Evolutionary conservation across 176 grass and related monocot species (phyloP).

Genomic region (Triticum timopheevii): DNA sequence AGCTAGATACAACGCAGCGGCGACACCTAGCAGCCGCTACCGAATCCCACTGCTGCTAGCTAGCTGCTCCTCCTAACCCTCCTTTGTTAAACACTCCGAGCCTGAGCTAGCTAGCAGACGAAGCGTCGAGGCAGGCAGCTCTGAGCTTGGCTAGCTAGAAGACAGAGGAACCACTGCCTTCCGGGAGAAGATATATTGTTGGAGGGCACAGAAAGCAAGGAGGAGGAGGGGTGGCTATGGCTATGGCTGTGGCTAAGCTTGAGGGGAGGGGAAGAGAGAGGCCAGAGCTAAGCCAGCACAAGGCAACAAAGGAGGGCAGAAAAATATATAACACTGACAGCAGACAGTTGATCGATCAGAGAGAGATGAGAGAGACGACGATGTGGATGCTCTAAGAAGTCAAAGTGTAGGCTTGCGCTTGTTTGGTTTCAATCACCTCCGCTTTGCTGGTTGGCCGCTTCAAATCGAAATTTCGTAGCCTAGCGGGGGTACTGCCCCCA

Average conservation of each 20-base stretch:
- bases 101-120: constrained; percentile 7
- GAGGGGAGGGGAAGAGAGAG: not conserved
- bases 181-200: constrained; percentile 13
- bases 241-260: not conserved
- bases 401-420: constrained; percentile 52
- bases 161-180: constrained; percentile 47
- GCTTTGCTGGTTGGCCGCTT: constrained; percentile 45
- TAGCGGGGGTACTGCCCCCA: constrained; percentile 3
- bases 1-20: not conserved
- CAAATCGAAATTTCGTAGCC: constrained; percentile 47
- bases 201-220: constrained; percentile 57
- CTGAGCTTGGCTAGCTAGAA: constrained; percentile 6
- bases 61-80: constrained; percentile 16
- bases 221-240: no score
- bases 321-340: constrained; percentile 60
- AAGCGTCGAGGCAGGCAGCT: constrained; percentile 4
- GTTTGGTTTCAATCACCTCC: constrained; percentile 65
- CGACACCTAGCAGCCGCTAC: constrained; percentile 7
- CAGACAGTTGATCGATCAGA: constrained; percentile 16
- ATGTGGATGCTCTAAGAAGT: constrained; percentile 42
- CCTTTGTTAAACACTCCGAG: constrained; percentile 44
- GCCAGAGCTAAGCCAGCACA: constrained; percentile 24
- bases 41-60: constrained; percentile 39
- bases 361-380: not conserved
- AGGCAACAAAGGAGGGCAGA: constrained; percentile 37